These are phyloP conservation scores for Penicillium daleae DNA, from an alignment of 495 filamentous ascomycete species.

Conservation along the genomic window DNA sequence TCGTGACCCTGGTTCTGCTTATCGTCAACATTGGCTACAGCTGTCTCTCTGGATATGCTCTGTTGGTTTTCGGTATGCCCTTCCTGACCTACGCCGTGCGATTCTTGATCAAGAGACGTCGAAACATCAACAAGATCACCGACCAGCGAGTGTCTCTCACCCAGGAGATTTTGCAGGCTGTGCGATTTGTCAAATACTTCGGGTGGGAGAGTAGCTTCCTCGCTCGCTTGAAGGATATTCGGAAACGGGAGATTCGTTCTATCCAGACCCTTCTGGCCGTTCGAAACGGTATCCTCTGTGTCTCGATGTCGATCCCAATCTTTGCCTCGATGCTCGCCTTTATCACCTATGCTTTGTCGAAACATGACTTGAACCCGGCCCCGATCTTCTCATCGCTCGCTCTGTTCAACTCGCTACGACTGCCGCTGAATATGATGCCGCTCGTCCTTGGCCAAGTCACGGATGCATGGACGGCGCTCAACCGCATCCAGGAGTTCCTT, in stretches of 20 bases:
- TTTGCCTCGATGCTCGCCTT: slow-evolving; percentile 96
- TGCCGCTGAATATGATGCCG: slow-evolving; percentile 87
- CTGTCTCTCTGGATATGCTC: slow-evolving; percentile 82
- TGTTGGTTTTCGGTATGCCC: slow-evolving; percentile 78
- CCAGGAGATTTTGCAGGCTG: slow-evolving; percentile 88
- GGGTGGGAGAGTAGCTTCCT: slow-evolving; percentile 92
- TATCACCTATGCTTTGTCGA: slow-evolving; percentile 84
- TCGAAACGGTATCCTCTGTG: slow-evolving; percentile 80
- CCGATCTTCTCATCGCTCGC: slow-evolving; percentile 90
- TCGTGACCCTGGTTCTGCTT: slow-evolving; percentile 77
- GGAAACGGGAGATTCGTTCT: slow-evolving; percentile 71
- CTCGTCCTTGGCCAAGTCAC: slow-evolving; percentile 85
- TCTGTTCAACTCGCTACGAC: slow-evolving; percentile 86
- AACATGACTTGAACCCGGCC: slow-evolving; percentile 71
- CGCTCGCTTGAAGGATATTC: slow-evolving; percentile 69
- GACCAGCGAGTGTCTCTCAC: slow-evolving; percentile 89
- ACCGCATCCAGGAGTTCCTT: slow-evolving; percentile 85
- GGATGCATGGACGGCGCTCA: slow-evolving; percentile 83
- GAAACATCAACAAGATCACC: slow-evolving; percentile 86
- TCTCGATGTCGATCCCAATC: slow-evolving; percentile 77
- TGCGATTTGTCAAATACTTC: slow-evolving; percentile 95
- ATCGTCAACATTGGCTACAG: slow-evolving; percentile 86
- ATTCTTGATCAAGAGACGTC: slow-evolving; percentile 68
- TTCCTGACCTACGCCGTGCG: slow-evolving; percentile 73
- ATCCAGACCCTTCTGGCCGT: slow-evolving; percentile 82